phyloP scores from a whole-genome alignment of 768 basidiomycete genomes.

The Russula virescens region DNA sequence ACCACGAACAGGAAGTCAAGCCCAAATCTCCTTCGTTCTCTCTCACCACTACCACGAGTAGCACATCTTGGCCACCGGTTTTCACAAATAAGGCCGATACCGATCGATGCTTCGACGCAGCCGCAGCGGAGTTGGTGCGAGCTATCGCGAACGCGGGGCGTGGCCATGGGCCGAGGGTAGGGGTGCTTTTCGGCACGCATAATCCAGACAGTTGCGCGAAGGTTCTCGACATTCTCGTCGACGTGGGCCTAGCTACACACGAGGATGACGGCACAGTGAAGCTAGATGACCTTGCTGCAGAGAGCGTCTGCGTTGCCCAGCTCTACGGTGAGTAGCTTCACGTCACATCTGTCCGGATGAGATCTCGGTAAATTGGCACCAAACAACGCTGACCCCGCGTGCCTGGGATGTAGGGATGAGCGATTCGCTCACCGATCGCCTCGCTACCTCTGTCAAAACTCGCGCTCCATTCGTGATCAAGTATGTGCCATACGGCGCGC shows the following conservation, averaged over 20 bases:
- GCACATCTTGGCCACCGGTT: conserved; percentile 49
- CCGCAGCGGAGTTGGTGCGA: conserved; percentile 50
- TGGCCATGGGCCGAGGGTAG: conserved; percentile 41
- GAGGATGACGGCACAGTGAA: conserved; percentile 31
- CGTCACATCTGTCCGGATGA: neutral
- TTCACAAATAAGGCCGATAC: conserved; percentile 66
- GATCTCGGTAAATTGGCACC: too few relatives aligned
- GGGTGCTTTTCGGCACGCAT: conserved; percentile 82
- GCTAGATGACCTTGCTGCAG: conserved; percentile 51
- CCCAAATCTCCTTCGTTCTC: conserved; percentile 33
- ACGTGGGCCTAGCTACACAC: conserved; percentile 43
- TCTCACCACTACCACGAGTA: conserved; percentile 47
- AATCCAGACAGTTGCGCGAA: conserved; percentile 64
- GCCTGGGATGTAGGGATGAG: conserved; percentile 60
- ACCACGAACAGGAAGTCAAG: conserved; percentile 70
- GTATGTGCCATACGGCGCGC: conserved; percentile 72
- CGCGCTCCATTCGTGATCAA: conserved; percentile 74
- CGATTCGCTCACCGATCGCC: conserved; percentile 68
- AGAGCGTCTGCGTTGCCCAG: conserved; percentile 71
- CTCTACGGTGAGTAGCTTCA: conserved; percentile 57
- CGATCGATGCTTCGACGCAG: conserved; percentile 65
- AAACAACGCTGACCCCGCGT: too few relatives aligned
- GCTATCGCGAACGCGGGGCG: conserved; percentile 45
- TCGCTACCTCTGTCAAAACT: conserved; percentile 49
- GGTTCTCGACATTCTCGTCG: conserved; percentile 56